Base-by-base conservation (phyloP, 2,329 filamentous ascomycete species). In the Didymella exigua region DNA sequence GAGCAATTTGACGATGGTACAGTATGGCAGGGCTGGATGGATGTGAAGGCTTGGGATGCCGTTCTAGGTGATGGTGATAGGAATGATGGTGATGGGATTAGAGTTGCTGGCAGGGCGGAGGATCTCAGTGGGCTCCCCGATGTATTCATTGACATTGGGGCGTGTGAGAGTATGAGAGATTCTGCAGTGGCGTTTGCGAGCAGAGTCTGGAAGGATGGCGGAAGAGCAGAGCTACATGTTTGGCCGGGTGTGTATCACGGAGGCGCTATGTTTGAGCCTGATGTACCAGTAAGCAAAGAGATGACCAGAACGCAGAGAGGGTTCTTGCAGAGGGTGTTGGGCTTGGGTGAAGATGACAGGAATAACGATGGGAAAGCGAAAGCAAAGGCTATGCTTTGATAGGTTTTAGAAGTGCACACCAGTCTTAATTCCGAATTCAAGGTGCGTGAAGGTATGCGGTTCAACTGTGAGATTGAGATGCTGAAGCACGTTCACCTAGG, bases 91-190 rank as follows among this genome's bases (percentile, higher is more conserved):
- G 46, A 54, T 27, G 67, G 65, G 0, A 72, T 76, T 33, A 73
- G 75, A 2, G 75, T 76, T 13, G 75, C 79, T 0, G 69, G 69
- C 1, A 67, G 77, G 1, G 74, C 71, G 31, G 66, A 58, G n/a
- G 66, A 70, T 27, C 23, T 63, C 16, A 45, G 53, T 3, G 74
- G 72, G 0, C 63, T 82, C 26, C 79, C 80, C 14, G 69, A 75
- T 1, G 68, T 76, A 0, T 82, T 79, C 54, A 75, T 83, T 27
- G 76, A 78, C 43, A 72, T 77, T 5, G 78, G 79, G 0, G 68
- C 73, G 5, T 62, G 78, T 31, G 79, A 82, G 61, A 65, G 78
- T 26, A 80, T 81, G 56, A 68, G 76, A 3, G 75, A 79, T 13
- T 73, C 81, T 54, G 68, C 66, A 41, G 51, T 81, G 16, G 67